These are phyloP conservation scores for Asterionellopsis glacialis DNA, from an alignment of 108 stramenopile species.

Conservation along the genomic window DNA sequence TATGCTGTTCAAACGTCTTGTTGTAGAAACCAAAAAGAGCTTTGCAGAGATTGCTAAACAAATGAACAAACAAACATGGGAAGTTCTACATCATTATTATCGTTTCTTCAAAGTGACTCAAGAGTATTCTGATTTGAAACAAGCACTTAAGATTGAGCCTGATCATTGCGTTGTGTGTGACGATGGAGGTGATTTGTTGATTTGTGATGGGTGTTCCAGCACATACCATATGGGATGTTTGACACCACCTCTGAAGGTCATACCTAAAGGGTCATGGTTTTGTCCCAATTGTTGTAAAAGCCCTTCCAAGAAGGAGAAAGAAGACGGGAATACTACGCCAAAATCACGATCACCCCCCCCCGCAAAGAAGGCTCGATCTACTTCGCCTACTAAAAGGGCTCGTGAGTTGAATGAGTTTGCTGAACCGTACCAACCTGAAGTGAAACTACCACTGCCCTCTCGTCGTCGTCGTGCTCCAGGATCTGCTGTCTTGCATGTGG, in stretches of 20 bases:
- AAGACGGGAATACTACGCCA: conserved; percentile 12
- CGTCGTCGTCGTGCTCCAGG: too few relatives aligned
- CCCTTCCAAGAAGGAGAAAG: conserved; percentile 18
- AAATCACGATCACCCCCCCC: too few relatives aligned
- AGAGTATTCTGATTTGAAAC: neutral
- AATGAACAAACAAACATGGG: too few relatives aligned
- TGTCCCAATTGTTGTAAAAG: conserved; percentile 56
- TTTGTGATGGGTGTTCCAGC: conserved; percentile 75
- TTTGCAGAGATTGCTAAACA: too few relatives aligned
- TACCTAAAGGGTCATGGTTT: conserved; percentile 72
- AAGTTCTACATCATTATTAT: neutral
- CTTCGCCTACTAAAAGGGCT: too few relatives aligned
- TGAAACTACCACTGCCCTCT: too few relatives aligned
- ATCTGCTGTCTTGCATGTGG: too few relatives aligned
- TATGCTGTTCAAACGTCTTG: too few relatives aligned
- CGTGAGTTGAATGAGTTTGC: too few relatives aligned
- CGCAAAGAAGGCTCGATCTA: too few relatives aligned
- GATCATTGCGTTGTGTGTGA: conserved; percentile 64
- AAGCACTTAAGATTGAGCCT: neutral
- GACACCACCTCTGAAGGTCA: conserved; percentile 39
- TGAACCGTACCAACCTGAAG: too few relatives aligned
- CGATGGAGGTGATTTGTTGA: conserved; percentile 71
- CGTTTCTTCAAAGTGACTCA: neutral
- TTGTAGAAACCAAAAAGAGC: too few relatives aligned
- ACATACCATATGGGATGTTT: conserved; percentile 73